Conservation (phyloP, 768 basidiomycete species). For the Pisolithus marmoratus region DNA sequence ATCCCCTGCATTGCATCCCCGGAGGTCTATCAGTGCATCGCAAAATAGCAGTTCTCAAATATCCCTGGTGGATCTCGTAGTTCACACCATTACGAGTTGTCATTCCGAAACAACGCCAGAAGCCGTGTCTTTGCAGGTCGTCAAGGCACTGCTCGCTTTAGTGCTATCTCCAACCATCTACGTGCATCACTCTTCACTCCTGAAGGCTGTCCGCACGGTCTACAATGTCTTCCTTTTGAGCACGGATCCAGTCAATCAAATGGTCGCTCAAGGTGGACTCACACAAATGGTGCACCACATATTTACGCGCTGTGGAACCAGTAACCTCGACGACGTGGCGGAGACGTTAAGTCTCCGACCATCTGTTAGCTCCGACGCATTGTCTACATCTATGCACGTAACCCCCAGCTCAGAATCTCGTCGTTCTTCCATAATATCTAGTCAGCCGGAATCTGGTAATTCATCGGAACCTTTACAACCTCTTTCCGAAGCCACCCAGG, state of each 20-base stretch:
- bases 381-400: slow-evolving; percentile 7
- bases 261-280: slow-evolving; percentile 95
- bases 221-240: slow-evolving; percentile 97
- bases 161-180: slow-evolving; percentile 82
- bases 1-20: slow-evolving; percentile 51
- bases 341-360: slow-evolving; percentile 13
- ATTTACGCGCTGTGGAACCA: slow-evolving; percentile 71
- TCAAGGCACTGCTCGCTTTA: slow-evolving; percentile 87
- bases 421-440: slow-evolving; percentile 7
- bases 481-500: slow-evolving; percentile 2
- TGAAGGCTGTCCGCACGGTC: slow-evolving; percentile 95
- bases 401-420: slow-evolving; percentile 6
- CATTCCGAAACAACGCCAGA: slow-evolving; percentile 87
- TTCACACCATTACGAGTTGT: slow-evolving; percentile 89
- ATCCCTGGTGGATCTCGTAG: slow-evolving; percentile 87
- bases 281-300: slow-evolving; percentile 98
- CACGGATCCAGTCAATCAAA: slow-evolving; percentile 87
- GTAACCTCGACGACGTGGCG: slow-evolving; percentile 12
- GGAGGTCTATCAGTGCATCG: slow-evolving; percentile 38
- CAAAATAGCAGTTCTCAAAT: slow-evolving; percentile 51
- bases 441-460: slow-evolving; percentile 2
- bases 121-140: slow-evolving; percentile 90
- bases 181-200: slow-evolving; percentile 91
- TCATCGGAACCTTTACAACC: neutral
- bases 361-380: slow-evolving; percentile 19